Conservation (phyloP, 31 red algal species). For the Endocladia muricata region DNA sequence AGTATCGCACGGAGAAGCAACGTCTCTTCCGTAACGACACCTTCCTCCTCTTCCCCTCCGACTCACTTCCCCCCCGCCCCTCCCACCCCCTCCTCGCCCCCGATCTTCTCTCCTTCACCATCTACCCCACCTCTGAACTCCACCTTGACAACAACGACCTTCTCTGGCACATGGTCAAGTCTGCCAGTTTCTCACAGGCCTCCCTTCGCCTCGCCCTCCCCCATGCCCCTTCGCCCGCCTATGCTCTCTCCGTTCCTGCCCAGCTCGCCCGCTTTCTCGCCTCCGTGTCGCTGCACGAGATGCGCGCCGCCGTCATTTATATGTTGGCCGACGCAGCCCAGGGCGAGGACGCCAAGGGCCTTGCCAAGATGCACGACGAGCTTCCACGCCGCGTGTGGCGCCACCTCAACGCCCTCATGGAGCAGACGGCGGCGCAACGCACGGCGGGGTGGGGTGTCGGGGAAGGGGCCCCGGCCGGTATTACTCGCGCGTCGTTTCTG, state of each 20-base stretch:
- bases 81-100: not conserved
- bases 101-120: slow-evolving; percentile 5
- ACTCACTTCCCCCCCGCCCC: not conserved
- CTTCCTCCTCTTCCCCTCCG: not conserved
- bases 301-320: slow-evolving; percentile 5
- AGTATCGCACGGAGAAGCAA: not conserved
- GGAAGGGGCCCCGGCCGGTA: not conserved
- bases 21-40: not conserved
- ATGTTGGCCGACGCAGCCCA: slow-evolving; percentile 41
- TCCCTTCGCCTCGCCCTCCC: not conserved
- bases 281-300: slow-evolving; percentile 16
- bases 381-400: slow-evolving; percentile 17
- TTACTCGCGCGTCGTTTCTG: not conserved
- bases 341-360: slow-evolving; percentile 12
- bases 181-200: not conserved
- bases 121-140: not conserved
- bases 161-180: slow-evolving; percentile 7
- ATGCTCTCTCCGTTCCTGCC: slow-evolving; percentile 4
- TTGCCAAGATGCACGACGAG: not conserved
- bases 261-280: slow-evolving; percentile 5
- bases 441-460: not conserved
- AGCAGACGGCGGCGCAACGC: not conserved
- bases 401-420: not conserved
- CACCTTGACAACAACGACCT: slow-evolving; percentile 17
- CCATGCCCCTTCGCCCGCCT: not conserved